Percentiles rank a stretch among this genome's conserved stretches.
Conservation (phyloP, 2,329 filamentous ascomycete species). For the Sporothrix globosa region DNA sequence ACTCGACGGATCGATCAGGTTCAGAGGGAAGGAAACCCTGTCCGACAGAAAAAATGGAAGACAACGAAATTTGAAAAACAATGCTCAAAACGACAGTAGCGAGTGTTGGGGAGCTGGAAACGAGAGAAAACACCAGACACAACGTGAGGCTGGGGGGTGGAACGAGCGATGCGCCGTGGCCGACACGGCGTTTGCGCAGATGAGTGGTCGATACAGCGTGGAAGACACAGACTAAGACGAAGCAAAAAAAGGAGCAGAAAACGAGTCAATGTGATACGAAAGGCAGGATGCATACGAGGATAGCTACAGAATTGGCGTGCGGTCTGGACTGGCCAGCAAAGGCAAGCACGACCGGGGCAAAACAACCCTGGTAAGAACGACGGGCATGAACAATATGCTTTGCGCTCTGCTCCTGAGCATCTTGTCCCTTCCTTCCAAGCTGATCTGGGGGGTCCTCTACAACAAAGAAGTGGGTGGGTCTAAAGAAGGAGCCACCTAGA, state of each 20-base stretch:
- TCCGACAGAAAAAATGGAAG: neutral
- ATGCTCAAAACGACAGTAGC: neutral
- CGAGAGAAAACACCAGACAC: conserved; percentile 9
- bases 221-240: neutral
- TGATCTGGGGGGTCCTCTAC: neutral
- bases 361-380: conserved; percentile 16
- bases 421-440: conserved; percentile 22
- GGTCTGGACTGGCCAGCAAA: conserved; percentile 2
- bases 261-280: conserved; percentile 10
- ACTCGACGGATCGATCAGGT: conserved; percentile 9
- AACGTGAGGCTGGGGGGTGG: neutral
- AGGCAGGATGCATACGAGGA: conserved; percentile 9
- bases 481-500: conserved; percentile 17
- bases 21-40: neutral
- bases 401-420: conserved; percentile 17
- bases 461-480: conserved; percentile 10
- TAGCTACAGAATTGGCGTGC: neutral
- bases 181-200: neutral
- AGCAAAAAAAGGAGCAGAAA: conserved; percentile 3
- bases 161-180: conserved; percentile 12
- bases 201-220: neutral
- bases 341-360: conserved; percentile 6
- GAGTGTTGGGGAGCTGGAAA: neutral
- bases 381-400: neutral
- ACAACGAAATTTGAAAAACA: conserved; percentile 8